Conservation (phyloP, 352 stramenopile genomes). For the Pythium volutum region DNA sequence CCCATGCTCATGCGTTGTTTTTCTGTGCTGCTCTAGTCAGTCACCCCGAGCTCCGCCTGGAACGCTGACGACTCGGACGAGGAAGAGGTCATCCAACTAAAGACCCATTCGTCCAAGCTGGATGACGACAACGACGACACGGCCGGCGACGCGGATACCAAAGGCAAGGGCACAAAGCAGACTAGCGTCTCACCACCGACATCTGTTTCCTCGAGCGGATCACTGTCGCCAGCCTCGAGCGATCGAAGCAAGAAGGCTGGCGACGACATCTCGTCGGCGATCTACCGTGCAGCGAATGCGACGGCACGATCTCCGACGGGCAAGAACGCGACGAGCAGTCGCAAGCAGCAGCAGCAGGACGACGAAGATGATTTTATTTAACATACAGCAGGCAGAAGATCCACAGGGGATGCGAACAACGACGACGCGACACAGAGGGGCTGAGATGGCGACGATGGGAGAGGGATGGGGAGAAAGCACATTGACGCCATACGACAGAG, state of each 20-base stretch:
- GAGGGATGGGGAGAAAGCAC: too few species aligned
- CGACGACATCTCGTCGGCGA: slow-evolving; percentile 36
- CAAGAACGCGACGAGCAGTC: slow-evolving; percentile 14
- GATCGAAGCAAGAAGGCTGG: slow-evolving; percentile 19
- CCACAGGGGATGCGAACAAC: background rate
- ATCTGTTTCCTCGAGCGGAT: slow-evolving; percentile 24
- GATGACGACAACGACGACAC: slow-evolving; percentile 27
- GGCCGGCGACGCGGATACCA: background rate
- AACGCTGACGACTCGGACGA: slow-evolving; percentile 81
- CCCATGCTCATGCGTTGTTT: background rate
- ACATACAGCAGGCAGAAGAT: background rate
- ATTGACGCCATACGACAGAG: too few species aligned
- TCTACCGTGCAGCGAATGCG: slow-evolving; percentile 33
- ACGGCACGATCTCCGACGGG: slow-evolving; percentile 24
- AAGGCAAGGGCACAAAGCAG: slow-evolving; percentile 21
- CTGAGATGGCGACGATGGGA: background rate
- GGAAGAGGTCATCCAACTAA: slow-evolving; percentile 69
- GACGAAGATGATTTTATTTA: slow-evolving; percentile 80
- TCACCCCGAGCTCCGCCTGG: slow-evolving; percentile 79
- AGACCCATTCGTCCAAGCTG: slow-evolving; percentile 26
- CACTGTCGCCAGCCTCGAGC: slow-evolving; percentile 18
- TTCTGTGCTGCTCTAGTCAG: slow-evolving; percentile 33
- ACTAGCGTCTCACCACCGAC: slow-evolving; percentile 27
- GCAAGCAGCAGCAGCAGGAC: slow-evolving; percentile 19
- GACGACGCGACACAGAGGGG: background rate